Evolutionary conservation across 1,284 basidiomycete species (phyloP).

Genomic region (Ganoderma lingzhi): DNA sequence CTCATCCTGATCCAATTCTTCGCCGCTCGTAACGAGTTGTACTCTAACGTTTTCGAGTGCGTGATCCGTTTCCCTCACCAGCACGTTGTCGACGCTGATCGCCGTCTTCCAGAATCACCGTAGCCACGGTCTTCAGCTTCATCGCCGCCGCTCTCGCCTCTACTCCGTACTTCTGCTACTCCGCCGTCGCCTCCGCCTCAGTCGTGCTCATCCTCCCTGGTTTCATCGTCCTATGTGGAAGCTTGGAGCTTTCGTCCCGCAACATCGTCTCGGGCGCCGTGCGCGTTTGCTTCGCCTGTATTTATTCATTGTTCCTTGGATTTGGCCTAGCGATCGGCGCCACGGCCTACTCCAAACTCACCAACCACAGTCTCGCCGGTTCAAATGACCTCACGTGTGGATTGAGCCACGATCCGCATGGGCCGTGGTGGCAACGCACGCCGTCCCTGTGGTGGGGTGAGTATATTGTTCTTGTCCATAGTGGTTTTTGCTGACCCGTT

Average conservation of each 20-base stretch:
- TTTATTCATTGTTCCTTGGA: conserved; percentile 81
- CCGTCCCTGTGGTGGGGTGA: conserved; percentile 64
- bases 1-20: conserved; percentile 82
- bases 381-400: conserved; percentile 68
- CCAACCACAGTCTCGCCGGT: conserved; percentile 53
- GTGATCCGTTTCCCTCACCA: conserved; percentile 37
- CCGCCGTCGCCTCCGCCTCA: conserved; percentile 84
- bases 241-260: conserved; percentile 82
- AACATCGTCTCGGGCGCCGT: conserved; percentile 89
- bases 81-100: neutral
- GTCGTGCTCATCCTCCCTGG: conserved; percentile 91
- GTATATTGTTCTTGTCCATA: conserved; percentile 34
- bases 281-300: conserved; percentile 82
- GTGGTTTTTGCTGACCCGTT: neutral
- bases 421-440: conserved; percentile 68
- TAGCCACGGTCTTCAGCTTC: conserved; percentile 85
- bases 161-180: conserved; percentile 83
- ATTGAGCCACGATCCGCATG: conserved; percentile 58
- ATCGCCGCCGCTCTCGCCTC: conserved; percentile 80
- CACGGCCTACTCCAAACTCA: conserved; percentile 68
- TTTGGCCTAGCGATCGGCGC: conserved; percentile 87
- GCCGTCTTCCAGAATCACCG: conserved; percentile 64
- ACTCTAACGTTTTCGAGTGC: conserved; percentile 87
- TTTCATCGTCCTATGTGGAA: conserved; percentile 83
- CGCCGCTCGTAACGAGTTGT: conserved; percentile 82